Base-by-base conservation (phyloP, 129 eudicot species). In the Helichrysum umbraculigerum region DNA sequence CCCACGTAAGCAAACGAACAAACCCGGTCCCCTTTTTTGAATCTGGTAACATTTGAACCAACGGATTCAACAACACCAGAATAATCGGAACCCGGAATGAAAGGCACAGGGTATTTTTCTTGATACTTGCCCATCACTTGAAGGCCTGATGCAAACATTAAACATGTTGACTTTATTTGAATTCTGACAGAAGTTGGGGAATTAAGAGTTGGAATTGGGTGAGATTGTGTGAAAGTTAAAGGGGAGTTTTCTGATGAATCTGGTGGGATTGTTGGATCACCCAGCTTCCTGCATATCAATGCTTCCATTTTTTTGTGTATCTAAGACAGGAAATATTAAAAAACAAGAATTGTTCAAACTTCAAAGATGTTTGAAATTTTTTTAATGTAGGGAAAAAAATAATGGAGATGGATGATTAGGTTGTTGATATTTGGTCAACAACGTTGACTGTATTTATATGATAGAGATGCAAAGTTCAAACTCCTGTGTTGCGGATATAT, bases 51-150 rank as follows among this genome's bases (percentile, higher is more conserved):
- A 1, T 54, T 69, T 11, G 80, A 72, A 3, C 96, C 96, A 35
- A 91, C 83, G 2, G 91, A 74, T 0, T 89, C 96, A 39, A 94
- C 97, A 44, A 83, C 74, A n/a, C 99, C 97, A 34, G 99, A 87
- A 82, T 79, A 94, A 81, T 94, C 99, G 35, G 96, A 84, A 54
- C 97, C 97, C 0, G 89, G 92, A 16, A 89, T 74, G 75, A 91
- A 94, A 30, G 99, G 99, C 7, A 91, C 35, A 0, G 87, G 68
- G 65, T 78, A 79, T 71, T 91, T 94, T 71, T 91, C 97, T 68
- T 94, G 99, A 68, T 94, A 94, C 71, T 91, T 87, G 71, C 96
- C 96, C 9, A 73, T 88, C 3, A 94, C 20, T 76, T 87, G 93
- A 14, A 94, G 97, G 85, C 87, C 84, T 68, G 82, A 89, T 6